Evolutionary conservation across 1,284 basidiomycete genomes (phyloP).

Genomic region (Ceratobasidium theobromae): DNA sequence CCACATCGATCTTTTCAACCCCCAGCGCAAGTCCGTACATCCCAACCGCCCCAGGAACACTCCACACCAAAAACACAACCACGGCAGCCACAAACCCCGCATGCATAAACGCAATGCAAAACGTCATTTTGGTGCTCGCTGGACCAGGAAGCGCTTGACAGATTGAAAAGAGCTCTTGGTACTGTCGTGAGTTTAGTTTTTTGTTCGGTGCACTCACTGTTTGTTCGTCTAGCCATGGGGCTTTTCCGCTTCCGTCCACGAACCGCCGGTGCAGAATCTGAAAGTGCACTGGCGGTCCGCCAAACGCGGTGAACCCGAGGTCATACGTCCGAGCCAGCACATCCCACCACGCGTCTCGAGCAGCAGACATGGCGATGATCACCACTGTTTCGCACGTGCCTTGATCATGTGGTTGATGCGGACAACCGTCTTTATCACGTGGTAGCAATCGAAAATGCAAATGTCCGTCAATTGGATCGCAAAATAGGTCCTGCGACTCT

Average conservation of each 20-base stretch:
- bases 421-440: too few relatives aligned
- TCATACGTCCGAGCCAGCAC: conserved; percentile 30
- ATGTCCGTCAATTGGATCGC: too few relatives aligned
- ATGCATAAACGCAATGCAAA: conserved; percentile 44
- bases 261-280: conserved; percentile 36
- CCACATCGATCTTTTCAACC: conserved; percentile 50
- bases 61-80: conserved; percentile 46
- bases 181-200: too few relatives aligned
- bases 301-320: conserved; percentile 37
- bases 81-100: conserved; percentile 45
- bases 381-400: too few relatives aligned
- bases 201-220: too few relatives aligned
- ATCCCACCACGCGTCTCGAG: too few relatives aligned
- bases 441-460: too few relatives aligned
- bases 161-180: conserved; percentile 47
- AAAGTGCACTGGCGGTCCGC: conserved; percentile 37
- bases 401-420: too few relatives aligned
- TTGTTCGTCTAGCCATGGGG: conserved; percentile 34
- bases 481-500: too few relatives aligned
- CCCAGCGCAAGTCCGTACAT: conserved; percentile 56
- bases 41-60: conserved; percentile 52
- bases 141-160: conserved; percentile 50
- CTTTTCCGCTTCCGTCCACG: conserved; percentile 30
- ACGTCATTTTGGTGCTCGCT: conserved; percentile 47
- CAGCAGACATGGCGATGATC: too few relatives aligned